Conservation (phyloP, 805 yeast genomes). For the Ogataea haglerorum region DNA sequence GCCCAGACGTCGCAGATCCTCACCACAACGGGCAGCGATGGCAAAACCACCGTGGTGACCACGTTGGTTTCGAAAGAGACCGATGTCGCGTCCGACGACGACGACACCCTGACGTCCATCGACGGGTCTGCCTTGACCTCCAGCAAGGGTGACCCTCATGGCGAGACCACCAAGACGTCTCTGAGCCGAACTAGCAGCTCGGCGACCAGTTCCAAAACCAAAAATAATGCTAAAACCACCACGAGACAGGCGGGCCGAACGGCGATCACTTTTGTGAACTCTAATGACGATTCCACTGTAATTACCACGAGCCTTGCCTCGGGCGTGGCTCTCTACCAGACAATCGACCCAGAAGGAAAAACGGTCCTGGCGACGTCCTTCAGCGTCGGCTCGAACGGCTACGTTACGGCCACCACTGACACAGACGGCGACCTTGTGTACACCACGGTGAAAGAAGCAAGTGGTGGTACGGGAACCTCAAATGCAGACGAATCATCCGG, state of each 20-base stretch:
- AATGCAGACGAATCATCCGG: too few relatives aligned
- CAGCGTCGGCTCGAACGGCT: neutral
- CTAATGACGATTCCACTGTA: neutral
- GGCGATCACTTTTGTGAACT: neutral
- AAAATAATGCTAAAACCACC: neutral
- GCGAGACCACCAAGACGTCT: neutral
- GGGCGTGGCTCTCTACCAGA: slow-evolving; percentile 1
- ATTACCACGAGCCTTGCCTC: slow-evolving; percentile 4
- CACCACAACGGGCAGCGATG: slow-evolving; percentile 4
- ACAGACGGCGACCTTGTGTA: neutral
- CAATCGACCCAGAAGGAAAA: slow-evolving; percentile 1
- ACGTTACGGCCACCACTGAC: slow-evolving; percentile 1
- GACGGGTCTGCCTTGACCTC: slow-evolving; percentile 6
- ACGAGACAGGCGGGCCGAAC: neutral
- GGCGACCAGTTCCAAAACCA: neutral
- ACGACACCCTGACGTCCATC: slow-evolving; percentile 1
- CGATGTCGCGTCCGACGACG: neutral
- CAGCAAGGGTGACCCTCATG: neutral
- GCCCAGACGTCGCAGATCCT: neutral
- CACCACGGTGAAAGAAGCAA: neutral
- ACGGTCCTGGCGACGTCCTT: slow-evolving; percentile 2
- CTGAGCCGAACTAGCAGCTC: neutral
- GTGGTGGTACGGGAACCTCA: too few relatives aligned
- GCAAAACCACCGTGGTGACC: slow-evolving; percentile 1
- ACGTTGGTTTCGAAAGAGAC: neutral